Evolutionary conservation across 257 asterid species (phyloP).

Genomic region (Solanum clarkiae): DNA sequence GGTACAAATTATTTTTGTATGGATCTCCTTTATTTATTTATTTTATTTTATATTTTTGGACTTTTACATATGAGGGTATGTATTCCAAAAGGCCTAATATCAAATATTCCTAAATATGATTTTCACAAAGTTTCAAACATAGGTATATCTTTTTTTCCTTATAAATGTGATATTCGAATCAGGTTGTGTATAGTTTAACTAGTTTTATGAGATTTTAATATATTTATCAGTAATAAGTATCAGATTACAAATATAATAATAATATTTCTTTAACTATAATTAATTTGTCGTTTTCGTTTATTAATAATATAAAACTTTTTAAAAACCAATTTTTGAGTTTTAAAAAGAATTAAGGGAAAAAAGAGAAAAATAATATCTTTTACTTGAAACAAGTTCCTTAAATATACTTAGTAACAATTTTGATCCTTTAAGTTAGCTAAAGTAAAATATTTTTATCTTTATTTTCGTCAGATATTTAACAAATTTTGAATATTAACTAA

Average conservation of each 20-base stretch:
- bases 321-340: not conserved
- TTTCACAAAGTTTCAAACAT: not conserved
- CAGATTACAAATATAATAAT: too few relatives aligned
- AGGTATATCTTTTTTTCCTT: too few relatives aligned
- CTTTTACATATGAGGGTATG: not conserved
- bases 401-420: not conserved
- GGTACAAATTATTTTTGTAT: not conserved
- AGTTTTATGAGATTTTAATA: too few relatives aligned
- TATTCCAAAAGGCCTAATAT: not conserved
- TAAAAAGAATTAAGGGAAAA: not conserved
- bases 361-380: not conserved
- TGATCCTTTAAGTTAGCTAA: not conserved
- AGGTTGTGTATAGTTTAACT: too few relatives aligned
- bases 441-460: not conserved
- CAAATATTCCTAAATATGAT: not conserved
- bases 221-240: too few relatives aligned
- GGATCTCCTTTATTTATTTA: not conserved
- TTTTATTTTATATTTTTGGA: not conserved
- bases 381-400: not conserved
- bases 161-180: too few relatives aligned
- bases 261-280: too few relatives aligned
- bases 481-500: not conserved
- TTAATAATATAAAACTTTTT: not conserved
- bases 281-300: not conserved
- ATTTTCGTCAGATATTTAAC: not conserved